Evolutionary conservation across 78 protist genomes (phyloP).

Genomic region (Trichosphaerium sp.): DNA sequence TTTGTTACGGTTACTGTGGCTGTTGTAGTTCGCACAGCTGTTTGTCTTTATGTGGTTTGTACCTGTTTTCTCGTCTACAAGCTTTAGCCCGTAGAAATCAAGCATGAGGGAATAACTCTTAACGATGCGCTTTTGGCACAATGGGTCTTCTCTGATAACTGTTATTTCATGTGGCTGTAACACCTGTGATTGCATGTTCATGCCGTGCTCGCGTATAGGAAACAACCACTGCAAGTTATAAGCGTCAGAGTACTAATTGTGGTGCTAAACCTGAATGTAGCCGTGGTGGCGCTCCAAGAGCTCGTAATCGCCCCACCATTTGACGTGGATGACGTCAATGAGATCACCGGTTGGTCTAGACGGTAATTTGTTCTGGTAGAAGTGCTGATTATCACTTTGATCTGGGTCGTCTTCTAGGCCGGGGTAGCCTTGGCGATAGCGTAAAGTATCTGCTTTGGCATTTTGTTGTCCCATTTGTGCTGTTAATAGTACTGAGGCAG

Average conservation of each 20-base stretch:
- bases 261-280: no score
- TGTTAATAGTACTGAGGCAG: no score
- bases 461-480: no score
- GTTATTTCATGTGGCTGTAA: no score
- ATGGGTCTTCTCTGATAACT: no score
- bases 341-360: neutral
- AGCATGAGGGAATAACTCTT: conserved; percentile 1
- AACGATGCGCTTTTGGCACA: neutral
- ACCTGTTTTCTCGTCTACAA: conserved; percentile 4
- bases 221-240: conserved; percentile 35
- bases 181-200: no score
- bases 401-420: neutral
- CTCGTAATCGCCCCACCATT: conserved; percentile 10
- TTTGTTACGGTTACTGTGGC: no score
- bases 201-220: no score
- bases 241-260: no score
- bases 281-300: conserved; percentile 1
- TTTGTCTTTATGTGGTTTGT: neutral
- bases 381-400: neutral
- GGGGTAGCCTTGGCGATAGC: neutral
- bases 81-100: conserved; percentile 19
- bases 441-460: neutral
- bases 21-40: no score
- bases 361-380: neutral
- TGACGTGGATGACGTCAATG: conserved; percentile 5